These are phyloP conservation scores for Penicillium italicum DNA, from an alignment of 2,329 filamentous ascomycete genomes.

Conservation along the genomic window DNA sequence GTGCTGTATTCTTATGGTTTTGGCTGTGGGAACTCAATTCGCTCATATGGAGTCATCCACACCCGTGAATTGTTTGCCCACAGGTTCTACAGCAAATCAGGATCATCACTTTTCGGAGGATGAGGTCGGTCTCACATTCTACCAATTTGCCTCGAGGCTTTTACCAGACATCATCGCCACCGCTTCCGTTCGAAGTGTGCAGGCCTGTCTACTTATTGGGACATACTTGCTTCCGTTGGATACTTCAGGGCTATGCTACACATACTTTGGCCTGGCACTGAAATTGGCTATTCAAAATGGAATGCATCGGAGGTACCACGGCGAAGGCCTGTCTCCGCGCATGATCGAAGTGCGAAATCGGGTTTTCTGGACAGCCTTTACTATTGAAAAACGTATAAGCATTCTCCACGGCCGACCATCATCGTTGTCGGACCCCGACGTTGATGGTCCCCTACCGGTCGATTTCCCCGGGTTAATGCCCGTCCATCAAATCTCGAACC, in stretches of 20 bases:
- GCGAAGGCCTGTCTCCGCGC: slow-evolving; percentile 47
- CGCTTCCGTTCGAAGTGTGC: slow-evolving; percentile 56
- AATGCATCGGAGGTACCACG: slow-evolving; percentile 54
- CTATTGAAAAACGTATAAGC: slow-evolving; percentile 55
- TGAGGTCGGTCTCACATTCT: slow-evolving; percentile 55
- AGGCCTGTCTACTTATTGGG: slow-evolving; percentile 56
- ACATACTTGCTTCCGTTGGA: slow-evolving; percentile 56
- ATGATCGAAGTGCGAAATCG: slow-evolving; percentile 54
- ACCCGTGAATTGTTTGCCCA: slow-evolving; percentile 32
- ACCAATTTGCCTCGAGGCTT: slow-evolving; percentile 54
- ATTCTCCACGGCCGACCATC: slow-evolving; percentile 55
- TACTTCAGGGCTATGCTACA: slow-evolving; percentile 55
- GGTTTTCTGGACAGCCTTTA: slow-evolving; percentile 58
- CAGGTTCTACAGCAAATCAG: slow-evolving; percentile 24
- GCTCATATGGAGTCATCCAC: slow-evolving; percentile 42
- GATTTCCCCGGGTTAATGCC: slow-evolving; percentile 47
- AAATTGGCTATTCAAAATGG: slow-evolving; percentile 59
- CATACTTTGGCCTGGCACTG: slow-evolving; percentile 55
- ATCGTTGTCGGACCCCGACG: slow-evolving; percentile 52
- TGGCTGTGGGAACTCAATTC: slow-evolving; percentile 46
- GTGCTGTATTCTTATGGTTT: slow-evolving; percentile 43
- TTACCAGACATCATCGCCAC: slow-evolving; percentile 57
- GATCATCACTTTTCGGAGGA: slow-evolving; percentile 48
- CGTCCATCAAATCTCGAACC: slow-evolving; percentile 41
- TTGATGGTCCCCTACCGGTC: slow-evolving; percentile 53